Evolutionary conservation across 805 yeast species (phyloP).

Genomic region (Kuraishia capsulata): DNA sequence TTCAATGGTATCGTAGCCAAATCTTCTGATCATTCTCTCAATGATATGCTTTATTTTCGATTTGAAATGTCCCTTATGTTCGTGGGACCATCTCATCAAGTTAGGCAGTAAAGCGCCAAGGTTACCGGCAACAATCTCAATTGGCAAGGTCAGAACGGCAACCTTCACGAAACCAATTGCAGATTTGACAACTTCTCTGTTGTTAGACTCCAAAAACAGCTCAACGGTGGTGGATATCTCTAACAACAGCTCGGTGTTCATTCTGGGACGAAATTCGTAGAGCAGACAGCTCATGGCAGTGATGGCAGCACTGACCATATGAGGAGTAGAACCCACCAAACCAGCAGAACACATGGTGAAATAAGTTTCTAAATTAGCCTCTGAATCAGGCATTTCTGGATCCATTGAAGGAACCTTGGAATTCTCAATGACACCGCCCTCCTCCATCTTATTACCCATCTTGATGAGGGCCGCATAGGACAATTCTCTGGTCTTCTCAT

Average conservation of each 20-base stretch:
- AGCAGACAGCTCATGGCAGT: slow-evolving; percentile 83
- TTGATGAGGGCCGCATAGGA: slow-evolving; percentile 68
- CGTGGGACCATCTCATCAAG: slow-evolving; percentile 88
- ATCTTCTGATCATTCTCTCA: slow-evolving; percentile 84
- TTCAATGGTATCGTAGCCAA: slow-evolving; percentile 83
- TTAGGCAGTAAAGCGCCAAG: slow-evolving; percentile 59
- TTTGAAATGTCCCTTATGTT: slow-evolving; percentile 92
- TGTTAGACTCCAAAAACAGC: slow-evolving; percentile 80
- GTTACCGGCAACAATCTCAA: slow-evolving; percentile 59
- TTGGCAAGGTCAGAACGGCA: slow-evolving; percentile 74
- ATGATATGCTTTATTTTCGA: slow-evolving; percentile 87
- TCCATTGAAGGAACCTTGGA: slow-evolving; percentile 61
- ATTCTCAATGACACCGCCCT: slow-evolving; percentile 60
- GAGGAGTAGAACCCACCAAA: slow-evolving; percentile 85
- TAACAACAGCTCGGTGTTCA: slow-evolving; percentile 49
- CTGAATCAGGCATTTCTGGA: slow-evolving; percentile 47
- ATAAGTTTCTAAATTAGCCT: slow-evolving; percentile 69
- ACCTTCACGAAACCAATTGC: slow-evolving; percentile 93
- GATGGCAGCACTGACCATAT: slow-evolving; percentile 94
- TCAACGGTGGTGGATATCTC: slow-evolving; percentile 85
- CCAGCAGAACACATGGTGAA: slow-evolving; percentile 96
- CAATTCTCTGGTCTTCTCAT: slow-evolving; percentile 81
- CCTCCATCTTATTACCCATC: slow-evolving; percentile 73
- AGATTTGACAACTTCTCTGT: slow-evolving; percentile 88
- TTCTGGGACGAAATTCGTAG: slow-evolving; percentile 69